Conservation (phyloP, 2,329 filamentous ascomycete species). For the Didymellaceae sp. region DNA sequence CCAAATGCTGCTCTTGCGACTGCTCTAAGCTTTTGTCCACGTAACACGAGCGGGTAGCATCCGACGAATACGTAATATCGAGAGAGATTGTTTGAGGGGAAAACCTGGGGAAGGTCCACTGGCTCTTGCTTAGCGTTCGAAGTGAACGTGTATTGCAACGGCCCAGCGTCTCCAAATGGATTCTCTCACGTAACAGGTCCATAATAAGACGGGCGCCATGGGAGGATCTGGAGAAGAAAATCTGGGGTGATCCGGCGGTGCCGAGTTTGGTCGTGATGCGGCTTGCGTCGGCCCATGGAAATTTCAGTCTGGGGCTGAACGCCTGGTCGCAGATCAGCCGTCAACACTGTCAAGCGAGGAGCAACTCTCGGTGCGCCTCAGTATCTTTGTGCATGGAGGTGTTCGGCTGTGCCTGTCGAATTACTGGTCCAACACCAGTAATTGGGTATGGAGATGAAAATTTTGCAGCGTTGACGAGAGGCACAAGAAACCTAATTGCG, state of each 20-base stretch:
- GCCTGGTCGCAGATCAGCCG: neutral
- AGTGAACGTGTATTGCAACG: neutral
- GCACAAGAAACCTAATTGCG: constrained; percentile 3
- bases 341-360: neutral
- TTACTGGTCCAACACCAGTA: neutral
- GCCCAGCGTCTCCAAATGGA: neutral
- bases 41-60: neutral
- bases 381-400: neutral
- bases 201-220: constrained; percentile 14
- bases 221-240: constrained; percentile 13
- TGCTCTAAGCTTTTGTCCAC: neutral
- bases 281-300: constrained; percentile 5
- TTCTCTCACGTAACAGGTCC: constrained; percentile 20
- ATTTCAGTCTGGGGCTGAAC: constrained; percentile 6
- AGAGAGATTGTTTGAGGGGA: neutral
- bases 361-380: constrained; percentile 2
- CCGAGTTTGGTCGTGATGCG: constrained; percentile 3
- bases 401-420: neutral
- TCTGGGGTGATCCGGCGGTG: constrained; percentile 8
- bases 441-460: constrained; percentile 2
- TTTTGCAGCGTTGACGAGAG: constrained; percentile 4
- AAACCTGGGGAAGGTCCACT: constrained; percentile 1
- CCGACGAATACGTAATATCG: neutral
- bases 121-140: neutral
- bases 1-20: neutral